These are phyloP conservation scores for Cercophora scortea DNA, from an alignment of 495 filamentous ascomycete genomes.

Conservation along the genomic window DNA sequence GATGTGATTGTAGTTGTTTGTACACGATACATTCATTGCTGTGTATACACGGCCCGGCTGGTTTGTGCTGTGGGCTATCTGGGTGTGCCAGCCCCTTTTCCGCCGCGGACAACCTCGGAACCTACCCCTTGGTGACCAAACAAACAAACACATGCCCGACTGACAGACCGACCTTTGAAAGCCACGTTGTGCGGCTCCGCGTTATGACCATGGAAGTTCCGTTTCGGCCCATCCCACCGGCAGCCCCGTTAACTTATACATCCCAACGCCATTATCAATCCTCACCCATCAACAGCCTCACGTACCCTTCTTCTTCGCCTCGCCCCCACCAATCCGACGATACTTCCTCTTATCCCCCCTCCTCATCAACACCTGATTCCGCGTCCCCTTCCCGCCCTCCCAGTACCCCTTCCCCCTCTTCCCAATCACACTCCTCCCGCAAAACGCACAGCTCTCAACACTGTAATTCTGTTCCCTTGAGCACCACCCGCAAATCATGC, in stretches of 20 bases:
- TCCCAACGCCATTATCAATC: background rate
- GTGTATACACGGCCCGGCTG: too few relatives aligned
- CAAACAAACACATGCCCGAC: background rate
- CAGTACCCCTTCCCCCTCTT: slow-evolving; percentile 65
- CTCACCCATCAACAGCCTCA: background rate
- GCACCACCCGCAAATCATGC: slow-evolving; percentile 85
- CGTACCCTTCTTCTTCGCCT: slow-evolving; percentile 14
- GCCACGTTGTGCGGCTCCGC: too few relatives aligned
- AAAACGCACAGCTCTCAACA: slow-evolving; percentile 72
- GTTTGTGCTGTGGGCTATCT: too few relatives aligned
- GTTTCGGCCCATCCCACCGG: too few relatives aligned
- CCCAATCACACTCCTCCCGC: slow-evolving; percentile 64
- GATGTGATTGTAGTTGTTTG: too few relatives aligned
- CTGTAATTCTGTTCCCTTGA: slow-evolving; percentile 77
- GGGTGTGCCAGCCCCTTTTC: too few relatives aligned
- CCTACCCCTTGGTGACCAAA: too few relatives aligned
- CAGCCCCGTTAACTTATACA: too few relatives aligned
- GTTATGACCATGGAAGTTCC: too few relatives aligned
- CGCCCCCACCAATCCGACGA: slow-evolving; percentile 39
- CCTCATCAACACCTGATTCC: slow-evolving; percentile 62
- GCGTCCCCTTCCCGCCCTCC: slow-evolving; percentile 87
- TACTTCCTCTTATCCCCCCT: slow-evolving; percentile 70
- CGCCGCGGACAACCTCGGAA: too few relatives aligned
- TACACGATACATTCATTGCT: too few relatives aligned
- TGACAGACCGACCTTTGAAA: background rate